Evolutionary conservation across 306 rosid genomes (phyloP).

Genomic region (Malus domestica): DNA sequence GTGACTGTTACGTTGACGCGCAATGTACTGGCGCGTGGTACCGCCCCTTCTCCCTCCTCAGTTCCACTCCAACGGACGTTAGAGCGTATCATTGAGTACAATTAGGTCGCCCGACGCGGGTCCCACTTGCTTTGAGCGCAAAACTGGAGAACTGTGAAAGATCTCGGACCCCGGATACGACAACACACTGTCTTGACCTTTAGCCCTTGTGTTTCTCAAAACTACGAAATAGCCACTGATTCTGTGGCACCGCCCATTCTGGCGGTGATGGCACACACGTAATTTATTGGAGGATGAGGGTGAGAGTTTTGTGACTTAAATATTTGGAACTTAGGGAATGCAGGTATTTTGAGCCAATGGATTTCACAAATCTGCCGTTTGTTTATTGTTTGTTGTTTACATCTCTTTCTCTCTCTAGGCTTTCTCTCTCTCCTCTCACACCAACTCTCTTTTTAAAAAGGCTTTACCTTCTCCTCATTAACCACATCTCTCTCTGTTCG

Average conservation of each 20-base stretch:
- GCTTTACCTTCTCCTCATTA: background rate
- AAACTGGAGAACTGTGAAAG: background rate
- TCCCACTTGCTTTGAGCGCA: slow-evolving; percentile 27
- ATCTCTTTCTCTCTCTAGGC: slow-evolving; percentile 17
- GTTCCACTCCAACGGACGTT: slow-evolving; percentile 6
- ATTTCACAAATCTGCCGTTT: slow-evolving; percentile 35
- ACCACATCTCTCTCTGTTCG: background rate
- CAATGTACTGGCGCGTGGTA: slow-evolving; percentile 42
- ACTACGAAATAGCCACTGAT: slow-evolving; percentile 19
- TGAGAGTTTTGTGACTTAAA: no score
- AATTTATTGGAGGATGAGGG: background rate
- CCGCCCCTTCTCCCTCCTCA: background rate
- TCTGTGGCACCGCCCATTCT: background rate
- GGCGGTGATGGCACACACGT: background rate
- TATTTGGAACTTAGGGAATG: slow-evolving; percentile 13
- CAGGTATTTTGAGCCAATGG: slow-evolving; percentile 61
- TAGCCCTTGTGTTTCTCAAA: background rate
- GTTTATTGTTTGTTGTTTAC: slow-evolving; percentile 37
- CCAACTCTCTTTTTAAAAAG: slow-evolving; percentile 24
- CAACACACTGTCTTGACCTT: background rate
- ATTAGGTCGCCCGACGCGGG: slow-evolving; percentile 37
- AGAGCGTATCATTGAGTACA: slow-evolving; percentile 21
- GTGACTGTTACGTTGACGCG: slow-evolving; percentile 59
- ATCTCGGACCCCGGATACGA: background rate
- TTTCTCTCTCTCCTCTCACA: slow-evolving; percentile 11